These are phyloP conservation scores for Eucalyptus grandis DNA, from an alignment of 345 rosid genomes.

Conservation along the genomic window DNA sequence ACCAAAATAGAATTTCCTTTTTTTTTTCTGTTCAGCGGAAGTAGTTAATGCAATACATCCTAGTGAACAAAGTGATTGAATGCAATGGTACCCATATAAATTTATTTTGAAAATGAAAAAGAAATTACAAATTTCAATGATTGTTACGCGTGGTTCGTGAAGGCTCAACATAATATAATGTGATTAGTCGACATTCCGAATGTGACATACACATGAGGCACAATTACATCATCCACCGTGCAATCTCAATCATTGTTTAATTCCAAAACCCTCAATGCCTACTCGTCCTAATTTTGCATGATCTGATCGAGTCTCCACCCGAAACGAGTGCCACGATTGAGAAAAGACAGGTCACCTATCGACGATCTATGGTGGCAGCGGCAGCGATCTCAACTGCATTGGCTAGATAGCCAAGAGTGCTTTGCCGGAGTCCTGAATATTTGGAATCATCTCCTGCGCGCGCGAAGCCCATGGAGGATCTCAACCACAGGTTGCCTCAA, in stretches of 20 bases:
- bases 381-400: background rate
- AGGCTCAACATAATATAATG: background rate
- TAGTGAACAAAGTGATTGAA: background rate
- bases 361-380: background rate
- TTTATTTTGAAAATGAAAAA: background rate
- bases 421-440: background rate
- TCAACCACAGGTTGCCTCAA: conserved; percentile 7
- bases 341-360: background rate
- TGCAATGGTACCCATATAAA: background rate
- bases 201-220: background rate
- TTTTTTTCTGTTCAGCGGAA: background rate
- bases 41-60: background rate
- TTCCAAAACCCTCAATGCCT: background rate
- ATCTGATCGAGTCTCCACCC: background rate
- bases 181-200: background rate
- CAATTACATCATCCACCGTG: background rate
- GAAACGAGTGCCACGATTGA: background rate
- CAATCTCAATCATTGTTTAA: background rate
- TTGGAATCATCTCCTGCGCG: background rate
- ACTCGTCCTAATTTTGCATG: background rate
- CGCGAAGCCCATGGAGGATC: background rate
- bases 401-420: background rate
- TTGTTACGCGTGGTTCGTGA: accelerated
- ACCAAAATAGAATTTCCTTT: background rate
- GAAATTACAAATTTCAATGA: background rate